phyloP scores from a whole-genome alignment of 2,329 filamentous ascomycete species.

The Ascochyta pisi region DNA sequence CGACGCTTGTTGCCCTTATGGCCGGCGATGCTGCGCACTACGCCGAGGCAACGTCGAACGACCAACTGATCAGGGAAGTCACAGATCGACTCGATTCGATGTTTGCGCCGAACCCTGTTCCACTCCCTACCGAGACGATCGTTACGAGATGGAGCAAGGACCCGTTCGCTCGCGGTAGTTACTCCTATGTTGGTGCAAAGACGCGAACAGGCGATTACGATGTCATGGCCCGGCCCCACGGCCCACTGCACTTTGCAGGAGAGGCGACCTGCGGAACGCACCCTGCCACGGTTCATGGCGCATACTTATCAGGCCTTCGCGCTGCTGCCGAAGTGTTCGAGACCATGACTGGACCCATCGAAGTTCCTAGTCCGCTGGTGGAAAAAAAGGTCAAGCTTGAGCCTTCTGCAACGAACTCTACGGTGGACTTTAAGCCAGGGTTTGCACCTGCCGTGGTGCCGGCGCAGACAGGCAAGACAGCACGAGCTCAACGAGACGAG shows the following conservation, averaged over 20 bases:
- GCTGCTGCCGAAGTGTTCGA: conserved; percentile 87
- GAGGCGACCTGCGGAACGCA: conserved; percentile 97
- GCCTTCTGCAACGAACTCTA: conserved; percentile 17
- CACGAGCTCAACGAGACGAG: conserved; percentile 40
- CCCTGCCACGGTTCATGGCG: conserved; percentile 95
- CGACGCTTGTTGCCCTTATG: conserved; percentile 88
- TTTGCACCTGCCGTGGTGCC: conserved; percentile 30
- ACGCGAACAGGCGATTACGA: conserved; percentile 91
- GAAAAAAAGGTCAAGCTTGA: conserved; percentile 57
- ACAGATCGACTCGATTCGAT: conserved; percentile 78
- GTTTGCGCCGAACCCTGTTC: conserved; percentile 69
- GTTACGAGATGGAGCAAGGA: conserved; percentile 94
- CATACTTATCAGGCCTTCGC: conserved; percentile 90
- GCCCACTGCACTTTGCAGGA: conserved; percentile 92
- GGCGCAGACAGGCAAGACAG: conserved; percentile 28
- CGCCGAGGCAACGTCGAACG: conserved; percentile 78
- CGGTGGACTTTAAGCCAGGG: conserved; percentile 28
- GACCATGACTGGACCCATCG: conserved; percentile 79
- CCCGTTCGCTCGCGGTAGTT: conserved; percentile 89
- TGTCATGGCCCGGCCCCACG: conserved; percentile 81
- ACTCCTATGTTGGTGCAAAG: conserved; percentile 87
- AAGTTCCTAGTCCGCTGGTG: conserved; percentile 76
- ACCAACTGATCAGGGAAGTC: conserved; percentile 79
- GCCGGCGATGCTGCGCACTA: conserved; percentile 92
- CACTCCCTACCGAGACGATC: conserved; percentile 81